Evolutionary conservation across 2,329 filamentous ascomycete genomes (phyloP).

Genomic region (Fusarium napiforme): DNA sequence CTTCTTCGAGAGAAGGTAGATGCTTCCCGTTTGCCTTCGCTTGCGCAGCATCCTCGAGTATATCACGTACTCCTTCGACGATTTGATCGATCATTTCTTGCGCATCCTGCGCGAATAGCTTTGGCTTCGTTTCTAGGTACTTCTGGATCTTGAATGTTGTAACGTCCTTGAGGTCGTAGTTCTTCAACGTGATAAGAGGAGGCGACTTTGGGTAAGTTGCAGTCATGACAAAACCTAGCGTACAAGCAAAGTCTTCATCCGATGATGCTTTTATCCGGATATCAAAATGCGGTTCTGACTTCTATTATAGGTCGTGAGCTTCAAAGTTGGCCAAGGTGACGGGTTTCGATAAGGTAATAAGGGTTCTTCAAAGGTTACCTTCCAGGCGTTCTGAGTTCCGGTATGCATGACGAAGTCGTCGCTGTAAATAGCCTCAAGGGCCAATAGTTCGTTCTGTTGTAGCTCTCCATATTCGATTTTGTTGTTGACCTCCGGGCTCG

Average conservation of each 20-base stretch:
- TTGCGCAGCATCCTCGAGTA: slow-evolving; percentile 87
- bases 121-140: slow-evolving; percentile 68
- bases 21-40: slow-evolving; percentile 79
- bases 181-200: slow-evolving; percentile 76
- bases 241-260: slow-evolving; percentile 76
- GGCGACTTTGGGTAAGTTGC: slow-evolving; percentile 90
- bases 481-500: slow-evolving; percentile 53
- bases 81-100: slow-evolving; percentile 73
- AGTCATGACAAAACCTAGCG: slow-evolving; percentile 82
- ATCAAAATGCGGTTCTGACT: slow-evolving; percentile 85
- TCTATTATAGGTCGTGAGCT: slow-evolving; percentile 61
- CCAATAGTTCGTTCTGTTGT: slow-evolving; percentile 89
- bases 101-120: slow-evolving; percentile 61
- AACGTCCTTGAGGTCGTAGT: slow-evolving; percentile 73
- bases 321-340: slow-evolving; percentile 14
- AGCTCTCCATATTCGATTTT: slow-evolving; percentile 81
- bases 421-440: slow-evolving; percentile 86
- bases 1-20: slow-evolving; percentile 87
- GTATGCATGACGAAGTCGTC: slow-evolving; percentile 86
- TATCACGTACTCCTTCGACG: slow-evolving; percentile 75
- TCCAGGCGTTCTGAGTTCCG: slow-evolving; percentile 81
- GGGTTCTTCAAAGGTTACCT: slow-evolving; percentile 63
- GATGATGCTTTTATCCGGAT: slow-evolving; percentile 79
- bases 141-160: slow-evolving; percentile 77
- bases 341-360: not conserved